Evolutionary conservation across 108 stramenopile genomes (phyloP).

Genomic region (Pseudonitzschia multiseries): DNA sequence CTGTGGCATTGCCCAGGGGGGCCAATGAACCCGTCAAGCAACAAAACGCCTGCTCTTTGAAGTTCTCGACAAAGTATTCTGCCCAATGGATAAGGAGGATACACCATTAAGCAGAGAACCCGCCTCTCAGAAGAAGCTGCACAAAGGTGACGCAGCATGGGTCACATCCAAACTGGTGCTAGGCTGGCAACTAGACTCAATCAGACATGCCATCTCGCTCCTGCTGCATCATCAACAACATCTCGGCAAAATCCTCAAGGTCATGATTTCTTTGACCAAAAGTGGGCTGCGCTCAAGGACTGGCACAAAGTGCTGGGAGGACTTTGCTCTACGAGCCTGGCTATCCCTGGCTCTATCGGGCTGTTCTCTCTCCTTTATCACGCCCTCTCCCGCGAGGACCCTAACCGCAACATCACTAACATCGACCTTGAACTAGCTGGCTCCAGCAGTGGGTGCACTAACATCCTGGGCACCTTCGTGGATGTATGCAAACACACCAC

Average conservation of each 20-base stretch:
- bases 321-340: no score
- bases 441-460: conserved; percentile 43
- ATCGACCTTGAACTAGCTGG: conserved; percentile 47
- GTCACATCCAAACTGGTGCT: conserved; percentile 28
- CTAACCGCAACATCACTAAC: conserved; percentile 31
- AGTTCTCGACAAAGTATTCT: conserved; percentile 28
- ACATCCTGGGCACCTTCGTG: conserved; percentile 25
- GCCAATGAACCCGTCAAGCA: neutral
- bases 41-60: conserved; percentile 25
- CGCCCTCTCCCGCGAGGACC: neutral
- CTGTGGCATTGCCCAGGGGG: conserved; percentile 29
- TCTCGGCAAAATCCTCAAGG: conserved; percentile 10
- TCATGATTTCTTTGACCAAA: neutral
- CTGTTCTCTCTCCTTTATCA: no score
- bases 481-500: conserved; percentile 25
- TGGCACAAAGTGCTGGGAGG: no score
- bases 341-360: no score
- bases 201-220: neutral
- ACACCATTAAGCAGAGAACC: conserved; percentile 23
- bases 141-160: conserved; percentile 41
- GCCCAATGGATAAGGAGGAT: conserved; percentile 25
- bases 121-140: conserved; percentile 36
- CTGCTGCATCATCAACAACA: conserved; percentile 7
- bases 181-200: conserved; percentile 25
- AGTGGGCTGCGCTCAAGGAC: neutral